phyloP scores from a whole-genome alignment of 129 eudicot genomes.

The Flaveria sonorensis region DNA sequence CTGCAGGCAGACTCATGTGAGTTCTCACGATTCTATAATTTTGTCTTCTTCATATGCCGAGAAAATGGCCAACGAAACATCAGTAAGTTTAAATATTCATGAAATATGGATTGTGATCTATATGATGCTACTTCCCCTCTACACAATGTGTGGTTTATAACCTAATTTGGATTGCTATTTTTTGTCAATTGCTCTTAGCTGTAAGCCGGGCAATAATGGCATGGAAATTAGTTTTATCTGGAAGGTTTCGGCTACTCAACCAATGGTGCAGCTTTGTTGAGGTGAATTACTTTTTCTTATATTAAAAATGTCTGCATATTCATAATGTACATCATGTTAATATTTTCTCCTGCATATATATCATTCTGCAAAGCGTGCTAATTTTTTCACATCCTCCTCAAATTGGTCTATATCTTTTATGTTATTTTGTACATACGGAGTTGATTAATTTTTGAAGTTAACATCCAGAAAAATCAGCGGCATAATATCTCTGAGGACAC shows the following conservation, averaged over 20 bases:
- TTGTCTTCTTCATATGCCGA: constrained; percentile 89
- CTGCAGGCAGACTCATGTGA: constrained; percentile 72
- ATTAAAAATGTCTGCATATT: not conserved
- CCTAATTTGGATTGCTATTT: constrained; percentile 8
- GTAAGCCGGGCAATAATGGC: constrained; percentile 87
- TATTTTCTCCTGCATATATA: not conserved
- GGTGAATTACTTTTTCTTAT: constrained; percentile 43
- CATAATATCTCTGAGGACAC: constrained; percentile 98
- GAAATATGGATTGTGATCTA: not conserved
- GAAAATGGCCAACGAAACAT: constrained; percentile 93
- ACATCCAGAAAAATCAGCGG: constrained; percentile 70
- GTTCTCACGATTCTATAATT: constrained; percentile 86
- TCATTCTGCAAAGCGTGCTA: not conserved
- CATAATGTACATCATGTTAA: not conserved
- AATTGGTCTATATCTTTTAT: not conserved
- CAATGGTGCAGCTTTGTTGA: constrained; percentile 95
- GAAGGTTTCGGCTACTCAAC: constrained; percentile 89
- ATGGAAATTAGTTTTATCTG: constrained; percentile 83
- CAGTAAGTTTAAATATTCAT: constrained; percentile 55
- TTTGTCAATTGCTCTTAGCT: constrained; percentile 45
- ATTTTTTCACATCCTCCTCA: not conserved
- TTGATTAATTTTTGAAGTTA: constrained; percentile 22
- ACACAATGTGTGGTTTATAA: not conserved
- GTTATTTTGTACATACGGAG: constrained; percentile 4
- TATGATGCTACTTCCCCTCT: constrained; percentile 3